Percentiles rank a stretch among this genome's conserved stretches.
Evolutionary conservation across 441 rosid genomes (phyloP).

Genomic region (Hura crepitans): DNA sequence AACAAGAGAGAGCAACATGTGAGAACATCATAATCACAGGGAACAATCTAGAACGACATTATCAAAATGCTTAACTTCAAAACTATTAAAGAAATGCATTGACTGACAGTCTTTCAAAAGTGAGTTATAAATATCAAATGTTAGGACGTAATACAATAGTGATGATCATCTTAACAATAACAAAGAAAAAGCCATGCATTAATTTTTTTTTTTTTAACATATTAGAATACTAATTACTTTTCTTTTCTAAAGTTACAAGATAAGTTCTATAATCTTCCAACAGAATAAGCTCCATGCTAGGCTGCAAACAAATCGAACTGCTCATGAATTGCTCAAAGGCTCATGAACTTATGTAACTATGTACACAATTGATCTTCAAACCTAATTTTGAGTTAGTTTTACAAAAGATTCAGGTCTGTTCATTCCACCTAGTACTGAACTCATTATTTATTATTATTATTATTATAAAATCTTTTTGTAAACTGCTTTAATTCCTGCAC

Average conservation of each 20-base stretch:
- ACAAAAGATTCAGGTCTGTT: not conserved
- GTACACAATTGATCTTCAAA: not conserved
- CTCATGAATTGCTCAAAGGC: not conserved
- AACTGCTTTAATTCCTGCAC: not conserved
- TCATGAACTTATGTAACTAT: not conserved
- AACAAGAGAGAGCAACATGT: conserved; percentile 22
- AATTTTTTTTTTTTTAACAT: not conserved
- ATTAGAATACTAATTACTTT: not conserved
- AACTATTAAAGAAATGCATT: not conserved
- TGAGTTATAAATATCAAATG: not conserved
- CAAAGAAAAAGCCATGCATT: conserved; percentile 1
- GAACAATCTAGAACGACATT: conserved; percentile 8
- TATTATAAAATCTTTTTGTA: no score
- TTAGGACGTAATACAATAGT: not conserved
- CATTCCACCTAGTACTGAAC: not conserved
- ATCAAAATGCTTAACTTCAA: not conserved
- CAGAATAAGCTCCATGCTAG: not conserved
- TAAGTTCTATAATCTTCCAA: not conserved
- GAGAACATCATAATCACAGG: conserved; percentile 28
- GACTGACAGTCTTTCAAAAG: not conserved
- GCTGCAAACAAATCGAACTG: not conserved
- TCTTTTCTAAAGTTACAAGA: not conserved
- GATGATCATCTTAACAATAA: not conserved
- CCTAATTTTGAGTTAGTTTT: not conserved
- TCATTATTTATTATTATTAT: no score